phyloP scores from a whole-genome alignment of 148 eudicot genomes.

The Camellia japonica region DNA sequence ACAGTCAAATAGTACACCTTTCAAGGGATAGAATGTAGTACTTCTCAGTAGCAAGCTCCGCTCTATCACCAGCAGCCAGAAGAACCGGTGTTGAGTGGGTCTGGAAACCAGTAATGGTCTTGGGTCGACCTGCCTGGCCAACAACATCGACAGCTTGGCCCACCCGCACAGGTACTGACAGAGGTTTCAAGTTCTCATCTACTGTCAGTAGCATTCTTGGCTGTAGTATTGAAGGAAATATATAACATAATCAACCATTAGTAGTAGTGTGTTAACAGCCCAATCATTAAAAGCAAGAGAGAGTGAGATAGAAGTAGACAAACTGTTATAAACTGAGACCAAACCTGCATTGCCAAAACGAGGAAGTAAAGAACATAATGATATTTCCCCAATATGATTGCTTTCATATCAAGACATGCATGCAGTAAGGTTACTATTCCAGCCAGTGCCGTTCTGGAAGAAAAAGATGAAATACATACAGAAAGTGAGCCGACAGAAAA shows the following conservation, averaged over 20 bases:
- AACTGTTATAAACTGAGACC: neutral
- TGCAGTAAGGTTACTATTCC: constrained; percentile 74
- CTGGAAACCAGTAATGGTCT: constrained; percentile 95
- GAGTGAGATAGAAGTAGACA: neutral
- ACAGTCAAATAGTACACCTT: too few relatives aligned
- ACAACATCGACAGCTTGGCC: constrained; percentile 98
- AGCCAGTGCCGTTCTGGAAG: constrained; percentile 74
- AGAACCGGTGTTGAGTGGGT: constrained; percentile 94
- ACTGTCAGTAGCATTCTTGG: constrained; percentile 93
- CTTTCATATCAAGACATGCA: constrained; percentile 83
- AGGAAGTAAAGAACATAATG: constrained; percentile 88
- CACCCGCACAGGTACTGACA: constrained; percentile 94
- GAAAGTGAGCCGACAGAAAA: neutral
- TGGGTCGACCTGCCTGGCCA: constrained; percentile 94
- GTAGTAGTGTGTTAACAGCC: neutral
- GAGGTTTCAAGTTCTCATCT: constrained; percentile 88
- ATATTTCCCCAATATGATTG: constrained; percentile 78
- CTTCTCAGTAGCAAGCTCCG: constrained; percentile 98
- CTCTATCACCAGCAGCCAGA: constrained; percentile 89
- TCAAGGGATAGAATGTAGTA: constrained; percentile 21
- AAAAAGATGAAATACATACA: neutral
- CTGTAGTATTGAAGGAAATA: constrained; percentile 35
- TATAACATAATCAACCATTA: neutral
- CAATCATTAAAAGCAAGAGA: neutral
- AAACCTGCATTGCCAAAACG: constrained; percentile 89